Evolutionary conservation across 208 protist genomes (phyloP).

Genomic region (Herpetomonas samuelpessoai): DNA sequence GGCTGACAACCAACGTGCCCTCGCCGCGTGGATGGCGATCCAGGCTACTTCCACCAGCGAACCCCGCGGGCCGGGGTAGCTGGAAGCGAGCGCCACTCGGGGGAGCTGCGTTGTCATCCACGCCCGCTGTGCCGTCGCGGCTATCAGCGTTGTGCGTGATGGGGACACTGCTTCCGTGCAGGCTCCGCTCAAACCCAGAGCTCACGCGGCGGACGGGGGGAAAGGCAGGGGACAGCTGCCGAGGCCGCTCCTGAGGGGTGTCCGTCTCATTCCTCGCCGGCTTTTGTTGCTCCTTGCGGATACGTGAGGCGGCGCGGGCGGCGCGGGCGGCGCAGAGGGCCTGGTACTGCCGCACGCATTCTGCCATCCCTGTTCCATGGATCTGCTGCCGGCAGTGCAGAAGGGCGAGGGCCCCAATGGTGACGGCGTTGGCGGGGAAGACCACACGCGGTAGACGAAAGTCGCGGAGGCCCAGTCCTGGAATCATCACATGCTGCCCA

Average conservation of each 20-base stretch:
- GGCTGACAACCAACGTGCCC: constrained; percentile 19
- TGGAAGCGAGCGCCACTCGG: too few species aligned
- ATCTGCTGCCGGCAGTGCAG: neutral
- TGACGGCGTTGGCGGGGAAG: constrained; percentile 18
- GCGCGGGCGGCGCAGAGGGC: neutral
- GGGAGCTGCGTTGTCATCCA: neutral
- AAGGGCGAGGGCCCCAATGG: neutral
- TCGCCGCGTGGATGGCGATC: constrained; percentile 16
- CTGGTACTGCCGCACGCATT: neutral
- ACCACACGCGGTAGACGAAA: constrained; percentile 29
- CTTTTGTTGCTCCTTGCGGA: too few species aligned
- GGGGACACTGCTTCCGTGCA: too few species aligned
- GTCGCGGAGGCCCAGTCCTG: constrained; percentile 38
- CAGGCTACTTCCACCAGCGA: constrained; percentile 11
- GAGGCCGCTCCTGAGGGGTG: neutral
- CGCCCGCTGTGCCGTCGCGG: neutral
- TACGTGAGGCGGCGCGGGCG: neutral
- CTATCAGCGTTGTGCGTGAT: constrained; percentile 13
- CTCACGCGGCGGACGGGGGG: too few species aligned
- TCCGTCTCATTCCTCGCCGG: too few species aligned
- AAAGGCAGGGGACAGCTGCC: neutral
- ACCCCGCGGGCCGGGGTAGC: neutral
- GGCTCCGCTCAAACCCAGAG: neutral
- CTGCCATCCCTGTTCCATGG: neutral
- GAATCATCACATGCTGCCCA: constrained; percentile 24